These are phyloP conservation scores for Tephrocybe rancida DNA, from an alignment of 768 basidiomycete species.

Conservation along the genomic window DNA sequence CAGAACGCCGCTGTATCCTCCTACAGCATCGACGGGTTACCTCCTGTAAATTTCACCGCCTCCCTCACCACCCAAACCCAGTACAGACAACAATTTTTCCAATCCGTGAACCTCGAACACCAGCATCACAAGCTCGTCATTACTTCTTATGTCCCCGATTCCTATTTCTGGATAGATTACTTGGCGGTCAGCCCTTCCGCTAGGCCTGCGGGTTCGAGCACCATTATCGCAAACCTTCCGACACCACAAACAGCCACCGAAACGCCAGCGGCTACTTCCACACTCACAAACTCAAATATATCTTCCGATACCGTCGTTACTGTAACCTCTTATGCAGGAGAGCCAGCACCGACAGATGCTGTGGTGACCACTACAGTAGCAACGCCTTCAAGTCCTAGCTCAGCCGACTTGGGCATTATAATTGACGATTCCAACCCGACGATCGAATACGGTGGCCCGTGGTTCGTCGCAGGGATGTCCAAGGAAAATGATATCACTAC, in stretches of 20 bases:
- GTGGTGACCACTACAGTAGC: no score
- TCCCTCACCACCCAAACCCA: not conserved
- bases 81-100: conserved; percentile 14
- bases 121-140: conserved; percentile 14
- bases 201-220: no score
- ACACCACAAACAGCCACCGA: not conserved
- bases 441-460: conserved; percentile 1
- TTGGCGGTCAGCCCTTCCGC: not conserved
- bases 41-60: conserved; percentile 2
- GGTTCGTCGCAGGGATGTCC: not conserved
- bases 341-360: no score
- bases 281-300: not conserved
- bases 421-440: conserved; percentile 2
- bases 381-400: no score
- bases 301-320: not conserved
- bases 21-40: conserved; percentile 16
- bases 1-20: conserved; percentile 8
- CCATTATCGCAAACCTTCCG: not conserved
- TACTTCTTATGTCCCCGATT: not conserved
- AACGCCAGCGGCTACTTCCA: not conserved
- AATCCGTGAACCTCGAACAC: conserved; percentile 2
- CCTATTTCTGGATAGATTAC: conserved; percentile 18
- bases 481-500: not conserved
- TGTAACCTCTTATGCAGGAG: not conserved
- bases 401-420: not conserved